Percentiles rank a stretch among this genome's conserved stretches.
Conservation (phyloP, 345 rosid genomes). For the Pseudoturritis turrita region DNA sequence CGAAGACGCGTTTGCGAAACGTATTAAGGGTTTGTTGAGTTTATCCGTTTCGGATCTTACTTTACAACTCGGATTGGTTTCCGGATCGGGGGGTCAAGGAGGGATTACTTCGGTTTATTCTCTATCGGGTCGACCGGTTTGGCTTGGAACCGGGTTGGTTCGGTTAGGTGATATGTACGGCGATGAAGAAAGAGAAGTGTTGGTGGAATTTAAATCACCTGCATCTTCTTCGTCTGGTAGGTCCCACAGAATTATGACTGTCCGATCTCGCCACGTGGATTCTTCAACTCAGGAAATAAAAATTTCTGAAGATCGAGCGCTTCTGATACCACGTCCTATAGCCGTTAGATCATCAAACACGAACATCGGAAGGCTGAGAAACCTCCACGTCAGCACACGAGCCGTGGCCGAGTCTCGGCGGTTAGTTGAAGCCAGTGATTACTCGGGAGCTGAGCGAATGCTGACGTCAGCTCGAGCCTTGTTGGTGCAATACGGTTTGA, state of each 20-base stretch:
- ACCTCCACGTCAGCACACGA: constrained; percentile 69
- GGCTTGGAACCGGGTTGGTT: constrained; percentile 44
- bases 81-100: constrained; percentile 67
- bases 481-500: constrained; percentile 42
- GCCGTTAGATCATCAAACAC: constrained; percentile 49
- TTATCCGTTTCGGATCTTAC: constrained; percentile 58
- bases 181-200: constrained; percentile 66
- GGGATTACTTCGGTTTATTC: constrained; percentile 65
- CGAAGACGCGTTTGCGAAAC: constrained; percentile 48
- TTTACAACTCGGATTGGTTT: constrained; percentile 51
- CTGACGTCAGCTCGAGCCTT: constrained; percentile 67
- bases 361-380: constrained; percentile 48
- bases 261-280: constrained; percentile 56
- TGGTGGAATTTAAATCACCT: constrained; percentile 62
- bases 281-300: constrained; percentile 44
- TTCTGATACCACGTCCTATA: constrained; percentile 45
- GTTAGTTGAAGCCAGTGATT: constrained; percentile 45
- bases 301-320: constrained; percentile 38
- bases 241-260: constrained; percentile 54
- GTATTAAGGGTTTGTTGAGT: constrained; percentile 39
- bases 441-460: constrained; percentile 54
- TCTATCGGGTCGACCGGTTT: constrained; percentile 42
- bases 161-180: constrained; percentile 62
- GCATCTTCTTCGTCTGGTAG: constrained; percentile 28
- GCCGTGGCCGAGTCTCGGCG: constrained; percentile 79